Base-by-base conservation (phyloP, 2,329 filamentous ascomycete genomes). In the Scedosporium aurantiacum region DNA sequence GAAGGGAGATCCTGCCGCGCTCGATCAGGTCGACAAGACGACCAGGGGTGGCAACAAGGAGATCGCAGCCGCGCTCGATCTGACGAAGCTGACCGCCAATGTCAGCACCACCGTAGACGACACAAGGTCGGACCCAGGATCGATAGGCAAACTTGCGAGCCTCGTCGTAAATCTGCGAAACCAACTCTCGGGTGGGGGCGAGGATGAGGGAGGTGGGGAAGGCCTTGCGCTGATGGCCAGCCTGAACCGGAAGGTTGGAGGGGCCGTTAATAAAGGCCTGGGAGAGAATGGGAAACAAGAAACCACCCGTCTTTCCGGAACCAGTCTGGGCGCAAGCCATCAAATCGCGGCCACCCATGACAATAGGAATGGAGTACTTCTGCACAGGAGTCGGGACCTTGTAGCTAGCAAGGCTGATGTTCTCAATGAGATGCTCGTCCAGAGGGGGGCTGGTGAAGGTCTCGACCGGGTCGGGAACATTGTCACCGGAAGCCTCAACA, bases 251-350 rank as follows among this genome's bases (percentile, higher is more conserved):
- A 61, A 82, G 73, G 62, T 83, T 68, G 62, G 88, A 92, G 56
- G 94, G 94, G 40, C 94, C 94, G 70, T 86, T 91, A 72, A 90
- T 83, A 82, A 92, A 97, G 60, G 93, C 91, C 78, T 99, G 93
- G n/a, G 94, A 97, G 58, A 99, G 84, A 67, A 99, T 97, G 63
- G 94, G 94, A 82, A 99, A 99, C 66, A 99, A 81, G 85, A 99
- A 99, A 82, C 94, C 94, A 81, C 94, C 94, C 74, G 94, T 99
- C 85, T 99, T 99, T 83, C 94, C 94, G 71, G 94, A 99, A 87
- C 93, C 94, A 69, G 94, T 99, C 83, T 99, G 94, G 70, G 94
- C 94, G 82, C 94, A 99, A 76, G 94, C 94, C 94, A 99, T 99
- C 73, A 99, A 82, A 77, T 99, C 94, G 78, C 94, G 91, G 66